Conservation (phyloP, 257 asterid genomes). For the Solanum tarijense region DNA sequence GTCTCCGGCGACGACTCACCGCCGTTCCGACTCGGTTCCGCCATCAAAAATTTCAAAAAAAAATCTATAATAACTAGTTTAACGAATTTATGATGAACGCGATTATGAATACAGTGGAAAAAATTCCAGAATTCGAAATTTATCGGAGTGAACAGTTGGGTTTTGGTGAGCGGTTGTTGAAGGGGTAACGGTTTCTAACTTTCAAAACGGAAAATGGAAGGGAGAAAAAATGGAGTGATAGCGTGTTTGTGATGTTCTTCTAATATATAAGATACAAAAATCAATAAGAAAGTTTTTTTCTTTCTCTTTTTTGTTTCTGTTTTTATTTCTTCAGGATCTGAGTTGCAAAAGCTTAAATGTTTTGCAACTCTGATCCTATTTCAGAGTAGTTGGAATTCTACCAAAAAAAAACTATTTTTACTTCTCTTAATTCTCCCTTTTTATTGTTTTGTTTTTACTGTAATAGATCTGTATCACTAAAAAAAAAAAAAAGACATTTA, state of each 20-base stretch:
- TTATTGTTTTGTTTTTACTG: background rate
- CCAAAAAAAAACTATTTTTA: background rate
- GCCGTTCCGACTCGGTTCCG: conserved; percentile 47
- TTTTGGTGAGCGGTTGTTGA: background rate
- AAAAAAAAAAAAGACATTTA: background rate
- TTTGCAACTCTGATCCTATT: conserved; percentile 4
- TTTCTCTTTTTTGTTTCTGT: background rate
- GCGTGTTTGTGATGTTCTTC: background rate
- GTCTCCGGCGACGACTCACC: conserved; percentile 32
- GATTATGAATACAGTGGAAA: background rate
- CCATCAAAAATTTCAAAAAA: conserved; percentile 20
- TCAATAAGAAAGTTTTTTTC: background rate
- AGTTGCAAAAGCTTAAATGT: background rate
- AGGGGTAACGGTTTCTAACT: background rate
- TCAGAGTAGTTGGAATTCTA: background rate
- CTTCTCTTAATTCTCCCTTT: background rate
- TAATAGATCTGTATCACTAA: background rate
- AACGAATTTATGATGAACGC: background rate
- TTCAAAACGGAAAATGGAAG: background rate
- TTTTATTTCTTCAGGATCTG: background rate
- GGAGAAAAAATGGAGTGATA: background rate
- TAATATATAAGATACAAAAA: background rate
- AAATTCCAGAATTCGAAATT: background rate
- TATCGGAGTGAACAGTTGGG: background rate
- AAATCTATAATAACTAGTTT: background rate